Percentiles rank a stretch among this genome's conserved stretches.
Conservation (phyloP, 75 land plant genomes). For the Pinus albicaulis region DNA sequence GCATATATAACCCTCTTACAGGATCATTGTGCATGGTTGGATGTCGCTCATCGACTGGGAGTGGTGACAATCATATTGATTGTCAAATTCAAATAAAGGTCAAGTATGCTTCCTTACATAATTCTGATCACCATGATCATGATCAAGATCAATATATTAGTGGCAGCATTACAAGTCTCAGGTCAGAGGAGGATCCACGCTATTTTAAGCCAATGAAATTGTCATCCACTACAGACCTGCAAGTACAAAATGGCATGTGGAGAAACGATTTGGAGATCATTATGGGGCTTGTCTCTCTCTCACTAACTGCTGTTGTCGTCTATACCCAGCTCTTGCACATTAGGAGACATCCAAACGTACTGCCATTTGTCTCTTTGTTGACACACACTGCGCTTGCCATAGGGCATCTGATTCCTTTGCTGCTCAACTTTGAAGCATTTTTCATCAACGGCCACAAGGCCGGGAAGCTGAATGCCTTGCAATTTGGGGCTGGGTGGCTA, state of each 20-base stretch:
- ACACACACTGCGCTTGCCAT: constrained; percentile 64
- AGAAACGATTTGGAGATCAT: constrained; percentile 76
- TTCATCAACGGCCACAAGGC: too few species aligned
- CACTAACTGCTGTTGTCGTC: constrained; percentile 59
- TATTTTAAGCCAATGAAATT: constrained; percentile 54
- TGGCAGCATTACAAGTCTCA: constrained; percentile 60
- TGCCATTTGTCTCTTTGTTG: constrained; percentile 58
- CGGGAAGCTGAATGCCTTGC: constrained; percentile 24
- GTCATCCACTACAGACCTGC: constrained; percentile 30
- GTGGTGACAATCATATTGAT: constrained; percentile 31
- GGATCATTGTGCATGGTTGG: constrained; percentile 77
- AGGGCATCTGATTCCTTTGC: constrained; percentile 71
- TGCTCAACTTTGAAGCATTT: constrained; percentile 81
- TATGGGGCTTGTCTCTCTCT: constrained; percentile 66
- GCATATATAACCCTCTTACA: constrained; percentile 45
- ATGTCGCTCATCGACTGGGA: constrained; percentile 26
- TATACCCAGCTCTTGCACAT: constrained; percentile 66
- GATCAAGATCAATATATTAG: constrained; percentile 30
- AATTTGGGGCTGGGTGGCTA: constrained; percentile 65
- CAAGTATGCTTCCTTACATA: constrained; percentile 46
- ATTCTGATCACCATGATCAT: constrained; percentile 9
- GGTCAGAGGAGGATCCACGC: constrained; percentile 42
- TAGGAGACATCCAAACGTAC: constrained; percentile 47
- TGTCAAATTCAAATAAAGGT: constrained; percentile 52
- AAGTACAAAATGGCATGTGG: constrained; percentile 43